Percentiles rank a stretch among this genome's conserved stretches.
Conservation (phyloP, 805 yeast genomes). For the Metschnikowia picachoensis region DNA sequence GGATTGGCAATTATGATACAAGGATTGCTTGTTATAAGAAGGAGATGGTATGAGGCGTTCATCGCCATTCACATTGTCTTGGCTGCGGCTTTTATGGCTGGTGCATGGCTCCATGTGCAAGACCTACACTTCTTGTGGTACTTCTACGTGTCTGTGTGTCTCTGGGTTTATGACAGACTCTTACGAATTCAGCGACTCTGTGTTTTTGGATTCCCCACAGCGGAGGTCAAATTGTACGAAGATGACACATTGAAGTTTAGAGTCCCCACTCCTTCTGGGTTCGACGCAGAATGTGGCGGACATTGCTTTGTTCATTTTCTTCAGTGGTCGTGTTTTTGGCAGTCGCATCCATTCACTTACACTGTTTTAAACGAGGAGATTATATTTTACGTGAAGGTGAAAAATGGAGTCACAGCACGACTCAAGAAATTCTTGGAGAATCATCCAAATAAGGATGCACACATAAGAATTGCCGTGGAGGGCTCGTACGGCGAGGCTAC, state of each 20-base stretch:
- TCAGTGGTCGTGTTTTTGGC: slow-evolving; percentile 48
- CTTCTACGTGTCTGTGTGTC: slow-evolving; percentile 15
- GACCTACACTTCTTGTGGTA: slow-evolving; percentile 23
- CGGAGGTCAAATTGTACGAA: slow-evolving; percentile 39
- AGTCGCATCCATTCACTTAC: slow-evolving; percentile 65
- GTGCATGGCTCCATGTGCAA: slow-evolving; percentile 46
- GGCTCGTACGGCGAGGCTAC: slow-evolving; percentile 38
- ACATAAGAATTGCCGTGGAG: slow-evolving; percentile 34
- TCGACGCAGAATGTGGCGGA: slow-evolving; percentile 59
- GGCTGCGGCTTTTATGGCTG: slow-evolving; percentile 42
- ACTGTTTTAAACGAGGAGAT: slow-evolving; percentile 17
- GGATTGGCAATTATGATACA: slow-evolving; percentile 45
- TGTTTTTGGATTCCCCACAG: slow-evolving; percentile 58
- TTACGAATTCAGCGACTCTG: slow-evolving; percentile 52
- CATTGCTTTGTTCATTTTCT: slow-evolving; percentile 56
- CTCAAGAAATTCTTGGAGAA: slow-evolving; percentile 20
- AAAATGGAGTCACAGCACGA: slow-evolving; percentile 29
- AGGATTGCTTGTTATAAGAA: slow-evolving; percentile 43
- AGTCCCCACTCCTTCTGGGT: slow-evolving; percentile 48
- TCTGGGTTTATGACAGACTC: slow-evolving; percentile 33
- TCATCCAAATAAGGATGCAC: slow-evolving; percentile 15
- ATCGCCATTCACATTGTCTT: slow-evolving; percentile 30
- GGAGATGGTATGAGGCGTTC: slow-evolving; percentile 44
- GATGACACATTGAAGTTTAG: slow-evolving; percentile 47
- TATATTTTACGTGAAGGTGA: slow-evolving; percentile 30